Base-by-base conservation (phyloP, 139 green algal species). In the Chlorella sp. region DNA sequence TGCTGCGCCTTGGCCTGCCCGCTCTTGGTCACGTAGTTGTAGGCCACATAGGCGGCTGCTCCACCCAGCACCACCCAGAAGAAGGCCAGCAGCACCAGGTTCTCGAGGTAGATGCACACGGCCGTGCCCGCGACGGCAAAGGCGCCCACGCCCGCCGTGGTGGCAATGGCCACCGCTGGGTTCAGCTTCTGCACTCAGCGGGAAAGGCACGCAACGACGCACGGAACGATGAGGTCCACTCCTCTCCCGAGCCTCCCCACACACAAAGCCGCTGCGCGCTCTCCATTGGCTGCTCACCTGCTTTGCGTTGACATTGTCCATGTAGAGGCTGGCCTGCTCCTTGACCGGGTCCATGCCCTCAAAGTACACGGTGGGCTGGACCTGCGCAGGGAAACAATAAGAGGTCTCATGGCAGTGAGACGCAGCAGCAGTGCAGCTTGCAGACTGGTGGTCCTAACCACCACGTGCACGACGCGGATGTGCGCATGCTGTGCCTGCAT, bases 341-440 rank as follows among this genome's bases (percentile, higher is more conserved):
- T 79, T 74, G 20, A 59, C 77, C 3, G 83, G 79, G 76, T 87
- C 80, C 75, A 79, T 80, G 68, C 88, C 90, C 78, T 97, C 90
- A 50, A 96, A 86, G 84, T 97, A 97, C n/a, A 92, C 77, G 5
- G 76, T 88, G 34, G 91, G 91, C 82, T 97, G 83, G 49, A 90
- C n/a, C 31, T 69, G 63, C 31, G 32, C 5, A 50, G 2, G 23
- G 34, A 27, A 17, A 67, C 23, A 27, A 34, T 10, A 30, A n/a
- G n/a, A n/a, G n/a, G n/a, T n/a, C n/a, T n/a, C n/a, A n/a, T n/a
- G n/a, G n/a, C n/a, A n/a, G n/a, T n/a, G n/a, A n/a, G n/a, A n/a
- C n/a, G n/a, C n/a, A n/a, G n/a, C n/a, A n/a, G n/a, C n/a, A n/a
- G n/a, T n/a, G n/a, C n/a, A n/a, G n/a, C n/a, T n/a, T n/a, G n/a